Base-by-base conservation (phyloP, 495 filamentous ascomycete species). In the Jackrogersella multiformis region DNA sequence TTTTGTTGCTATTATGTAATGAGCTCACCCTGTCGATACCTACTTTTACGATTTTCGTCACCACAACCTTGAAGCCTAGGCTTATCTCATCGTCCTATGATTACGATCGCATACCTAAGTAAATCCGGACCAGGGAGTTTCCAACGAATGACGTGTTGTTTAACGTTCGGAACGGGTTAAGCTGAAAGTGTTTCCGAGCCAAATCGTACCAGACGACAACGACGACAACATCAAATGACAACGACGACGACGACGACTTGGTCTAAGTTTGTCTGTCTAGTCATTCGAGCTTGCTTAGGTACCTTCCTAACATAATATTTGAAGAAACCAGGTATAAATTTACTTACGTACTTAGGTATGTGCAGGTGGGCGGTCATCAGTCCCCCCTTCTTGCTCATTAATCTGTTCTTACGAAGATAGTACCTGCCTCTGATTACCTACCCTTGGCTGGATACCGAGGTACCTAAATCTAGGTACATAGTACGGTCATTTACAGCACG, bases 1-100 rank as follows among this genome's bases (percentile, higher is more conserved):
- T n/a, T n/a, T n/a, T n/a, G n/a, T n/a, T n/a, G n/a, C n/a, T n/a
- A n/a, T n/a, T n/a, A n/a, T n/a, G n/a, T n/a, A 44, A 28, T 48
- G 34, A 26, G 12, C 20, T 48, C 30, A 26, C 15, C 13, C 35
- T 41, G 8, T 49, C 12, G 6, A 44, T 35, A 21, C 52, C 26
- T 56, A 26, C 18, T 49, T 46, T 51, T 15, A 30, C 15, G 5
- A 18, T 49, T 34, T 54, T 69, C 56, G 44, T 56, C 61, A 65
- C 44, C 38, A 64, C 60, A 64, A 56, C 49, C 51, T 45, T 57
- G 10, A 9, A 16, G n/a, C n/a, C n/a, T n/a, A 21, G 18, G n/a
- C 20, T 61, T 54, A 45, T 54, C 52, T 45, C 24, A 51, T 64
- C 35, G 38, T 70, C 45, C 45, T 46, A 56, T 51, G 41, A 62